Base-by-base conservation (phyloP, 116 monocot genomes). In the Papilionanthe hybrid region DNA sequence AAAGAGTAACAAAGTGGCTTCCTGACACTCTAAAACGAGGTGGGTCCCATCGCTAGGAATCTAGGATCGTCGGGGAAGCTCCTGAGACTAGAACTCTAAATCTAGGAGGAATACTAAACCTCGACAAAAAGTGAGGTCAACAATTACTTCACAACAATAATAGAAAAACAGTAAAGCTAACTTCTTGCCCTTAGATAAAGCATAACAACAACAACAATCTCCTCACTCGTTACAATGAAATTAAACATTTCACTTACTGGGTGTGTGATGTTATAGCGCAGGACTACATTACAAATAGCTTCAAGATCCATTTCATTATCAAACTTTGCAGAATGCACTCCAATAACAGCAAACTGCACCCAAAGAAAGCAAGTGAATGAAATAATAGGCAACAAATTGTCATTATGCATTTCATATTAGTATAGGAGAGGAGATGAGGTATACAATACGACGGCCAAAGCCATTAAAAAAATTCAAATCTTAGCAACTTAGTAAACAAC, bases 261-360 rank as follows among this genome's bases (percentile, higher is more conserved):
- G 77, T 98, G 98, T 15, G 85, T 86, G 49, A 98, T 84, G 81
- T 93, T 94, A 84, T 98, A 93, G 37, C 98, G 92, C 72, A 98
- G 79, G 55, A 98, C 98, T 30, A 95, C 93, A 85, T 91, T 98
- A 25, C 98, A 89, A 78, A 98, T 98, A 50, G 98, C 93, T 87
- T 93, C 98, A 55, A 93, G 86, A 78, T 98, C 98, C 76, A 91
- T 98, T 84, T 98, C 98, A 84, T 98, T 98, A 71, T 98, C 98
- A 86, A 98, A 98, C 86, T 98, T 98, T 77, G 98, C 98, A 82
- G 98, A 98, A 86, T 98, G 98, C 75, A 98, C 95, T 73, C 98
- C 98, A 81, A 98, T 80, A 81, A 98, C 91, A 73, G 87, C 87
- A 72, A 98, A 93, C 98, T 98, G 89, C 85, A 86, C 6, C 80